phyloP scores from a whole-genome alignment of 345 rosid species.

The Salix exigua region DNA sequence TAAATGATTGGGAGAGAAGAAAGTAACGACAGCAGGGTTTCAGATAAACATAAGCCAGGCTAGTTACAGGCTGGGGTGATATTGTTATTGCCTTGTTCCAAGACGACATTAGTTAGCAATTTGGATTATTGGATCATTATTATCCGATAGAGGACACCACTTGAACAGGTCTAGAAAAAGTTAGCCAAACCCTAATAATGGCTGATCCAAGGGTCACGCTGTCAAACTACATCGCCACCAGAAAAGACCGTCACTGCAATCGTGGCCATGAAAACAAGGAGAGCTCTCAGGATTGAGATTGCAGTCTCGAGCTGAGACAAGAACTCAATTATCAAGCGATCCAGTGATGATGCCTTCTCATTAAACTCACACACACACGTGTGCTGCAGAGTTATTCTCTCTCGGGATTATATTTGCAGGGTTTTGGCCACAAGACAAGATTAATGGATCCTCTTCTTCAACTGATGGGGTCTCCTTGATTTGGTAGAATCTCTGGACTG shows the following conservation, averaged over 20 bases:
- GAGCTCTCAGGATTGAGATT: background rate
- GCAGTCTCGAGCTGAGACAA: background rate
- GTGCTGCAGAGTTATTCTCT: background rate
- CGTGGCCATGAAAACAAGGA: background rate
- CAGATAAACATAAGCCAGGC: background rate
- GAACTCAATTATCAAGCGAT: background rate
- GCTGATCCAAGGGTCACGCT: background rate
- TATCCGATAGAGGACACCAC: background rate
- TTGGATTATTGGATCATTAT: background rate
- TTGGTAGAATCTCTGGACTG: background rate
- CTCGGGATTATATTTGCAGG: background rate
- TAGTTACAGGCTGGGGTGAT: too few species aligned
- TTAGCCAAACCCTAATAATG: background rate
- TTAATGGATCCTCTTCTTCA: background rate
- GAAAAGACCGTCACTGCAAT: background rate
- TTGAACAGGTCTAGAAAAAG: background rate
- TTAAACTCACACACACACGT: constrained; percentile 6
- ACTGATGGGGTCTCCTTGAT: background rate
- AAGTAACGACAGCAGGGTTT: background rate
- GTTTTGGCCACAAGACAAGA: background rate
- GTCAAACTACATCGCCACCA: background rate
- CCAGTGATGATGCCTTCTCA: background rate
- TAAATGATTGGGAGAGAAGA: background rate
- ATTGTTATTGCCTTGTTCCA: background rate
- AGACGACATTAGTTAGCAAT: background rate